These are phyloP conservation scores for Arthrobotrys pseudoclavata DNA, from an alignment of 2,329 filamentous ascomycete species.

Conservation along the genomic window DNA sequence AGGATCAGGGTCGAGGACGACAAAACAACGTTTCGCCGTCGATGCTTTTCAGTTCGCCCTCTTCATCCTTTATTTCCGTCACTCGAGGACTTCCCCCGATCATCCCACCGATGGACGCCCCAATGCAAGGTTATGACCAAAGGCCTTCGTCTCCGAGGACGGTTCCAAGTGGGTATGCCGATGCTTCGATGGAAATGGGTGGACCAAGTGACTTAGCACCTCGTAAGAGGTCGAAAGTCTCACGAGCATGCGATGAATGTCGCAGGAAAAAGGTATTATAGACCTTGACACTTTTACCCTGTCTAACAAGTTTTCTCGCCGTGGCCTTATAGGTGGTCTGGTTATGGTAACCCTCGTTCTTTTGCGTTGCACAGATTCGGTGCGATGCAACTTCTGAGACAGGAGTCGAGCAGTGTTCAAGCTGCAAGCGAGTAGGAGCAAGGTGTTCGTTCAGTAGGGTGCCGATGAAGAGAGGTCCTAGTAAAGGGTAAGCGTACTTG, in stretches of 20 bases:
- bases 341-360: slow-evolving; percentile 58
- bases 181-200: slow-evolving; percentile 69
- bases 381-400: slow-evolving; percentile 85
- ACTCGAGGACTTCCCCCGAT: slow-evolving; percentile 62
- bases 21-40: slow-evolving; percentile 56
- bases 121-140: slow-evolving; percentile 63
- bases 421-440: slow-evolving; percentile 82
- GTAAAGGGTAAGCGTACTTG: slow-evolving; percentile 77
- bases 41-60: slow-evolving; percentile 59
- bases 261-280: slow-evolving; percentile 79
- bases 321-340: slow-evolving; percentile 60
- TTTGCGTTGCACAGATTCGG: slow-evolving; percentile 73
- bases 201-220: slow-evolving; percentile 74
- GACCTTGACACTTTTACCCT: slow-evolving; percentile 59
- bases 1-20: slow-evolving; percentile 49
- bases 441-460: slow-evolving; percentile 86
- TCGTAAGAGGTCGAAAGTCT: slow-evolving; percentile 86
- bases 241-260: slow-evolving; percentile 89
- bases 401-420: slow-evolving; percentile 81
- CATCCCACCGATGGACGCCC: slow-evolving; percentile 61
- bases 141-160: slow-evolving; percentile 65
- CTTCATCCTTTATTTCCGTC: slow-evolving; percentile 60
- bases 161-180: slow-evolving; percentile 66
- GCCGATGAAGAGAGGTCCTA: slow-evolving; percentile 88
- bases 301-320: slow-evolving; percentile 58